Evolutionary conservation across 2,329 filamentous ascomycete species (phyloP).

Genomic region (Neonectria magnoliae): DNA sequence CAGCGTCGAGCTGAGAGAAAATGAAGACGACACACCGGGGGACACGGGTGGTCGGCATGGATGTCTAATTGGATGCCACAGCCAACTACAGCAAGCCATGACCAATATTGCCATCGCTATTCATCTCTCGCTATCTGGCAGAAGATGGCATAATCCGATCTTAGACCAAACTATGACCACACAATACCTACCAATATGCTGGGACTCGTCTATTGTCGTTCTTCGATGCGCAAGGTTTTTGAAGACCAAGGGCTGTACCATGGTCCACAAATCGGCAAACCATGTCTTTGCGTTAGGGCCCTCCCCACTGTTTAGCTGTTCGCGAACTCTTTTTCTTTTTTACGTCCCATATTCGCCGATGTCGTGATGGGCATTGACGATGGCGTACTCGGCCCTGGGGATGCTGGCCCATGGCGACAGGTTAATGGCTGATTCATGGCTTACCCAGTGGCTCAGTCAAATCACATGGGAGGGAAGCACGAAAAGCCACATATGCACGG

Average conservation of each 20-base stretch:
- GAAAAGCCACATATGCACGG: conserved; percentile 1
- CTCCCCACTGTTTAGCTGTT: conserved; percentile 35
- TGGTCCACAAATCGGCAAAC: neutral
- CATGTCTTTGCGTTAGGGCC: conserved; percentile 5
- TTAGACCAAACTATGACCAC: conserved; percentile 19
- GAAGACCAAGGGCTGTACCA: neutral
- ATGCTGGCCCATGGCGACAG: neutral
- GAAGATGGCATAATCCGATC: conserved; percentile 34
- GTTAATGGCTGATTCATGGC: conserved; percentile 2
- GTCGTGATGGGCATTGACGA: conserved; percentile 39
- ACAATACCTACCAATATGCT: conserved; percentile 6
- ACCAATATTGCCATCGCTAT: conserved; percentile 22
- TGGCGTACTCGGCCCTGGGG: conserved; percentile 33
- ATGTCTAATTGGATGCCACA: conserved; percentile 23
- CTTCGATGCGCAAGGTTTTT: neutral
- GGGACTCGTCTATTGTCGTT: neutral
- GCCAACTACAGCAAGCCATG: conserved; percentile 13
- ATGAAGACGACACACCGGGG: neutral
- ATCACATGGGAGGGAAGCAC: neutral
- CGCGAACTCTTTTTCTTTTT: conserved; percentile 22
- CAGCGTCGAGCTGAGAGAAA: neutral
- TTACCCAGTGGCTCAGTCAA: neutral
- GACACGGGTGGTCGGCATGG: conserved; percentile 13
- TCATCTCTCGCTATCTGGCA: conserved; percentile 27
- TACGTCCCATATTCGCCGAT: conserved; percentile 26